These are phyloP conservation scores for Cordyceps cateniannulata DNA, from an alignment of 2,329 filamentous ascomycete genomes.

Conservation along the genomic window DNA sequence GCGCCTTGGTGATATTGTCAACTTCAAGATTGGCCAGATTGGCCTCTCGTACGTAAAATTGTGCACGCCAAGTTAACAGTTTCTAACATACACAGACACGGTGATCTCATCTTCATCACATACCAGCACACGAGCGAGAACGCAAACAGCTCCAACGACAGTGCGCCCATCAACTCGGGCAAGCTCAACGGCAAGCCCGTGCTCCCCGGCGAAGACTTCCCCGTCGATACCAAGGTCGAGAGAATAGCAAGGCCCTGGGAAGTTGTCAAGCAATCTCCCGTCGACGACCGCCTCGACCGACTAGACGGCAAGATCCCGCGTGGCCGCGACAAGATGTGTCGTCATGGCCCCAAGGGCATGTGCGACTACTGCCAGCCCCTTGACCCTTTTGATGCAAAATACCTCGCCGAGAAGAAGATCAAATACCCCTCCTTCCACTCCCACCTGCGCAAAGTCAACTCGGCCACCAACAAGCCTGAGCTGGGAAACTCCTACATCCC, in stretches of 20 bases:
- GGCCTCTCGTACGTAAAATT: slow-evolving; percentile 45
- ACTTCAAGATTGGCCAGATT: slow-evolving; percentile 50
- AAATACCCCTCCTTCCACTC: slow-evolving; percentile 97
- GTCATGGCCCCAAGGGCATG: slow-evolving; percentile 95
- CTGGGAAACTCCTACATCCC: slow-evolving; percentile 93
- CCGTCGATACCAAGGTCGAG: slow-evolving; percentile 64
- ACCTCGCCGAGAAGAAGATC: slow-evolving; percentile 93
- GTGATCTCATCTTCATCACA: slow-evolving; percentile 81
- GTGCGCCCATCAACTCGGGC: slow-evolving; percentile 45
- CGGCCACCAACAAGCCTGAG: slow-evolving; percentile 93
- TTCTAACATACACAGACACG: slow-evolving; percentile 54
- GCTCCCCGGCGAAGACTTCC: slow-evolving; percentile 59
- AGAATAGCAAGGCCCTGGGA: slow-evolving; percentile 61
- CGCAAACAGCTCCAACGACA: slow-evolving; percentile 26
- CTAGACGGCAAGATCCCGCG: slow-evolving; percentile 83
- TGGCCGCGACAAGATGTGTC: slow-evolving; percentile 81
- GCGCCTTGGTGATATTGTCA: slow-evolving; percentile 49
- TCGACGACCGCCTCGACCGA: slow-evolving; percentile 83
- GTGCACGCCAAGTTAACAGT: slow-evolving; percentile 16
- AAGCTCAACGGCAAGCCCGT: slow-evolving; percentile 75
- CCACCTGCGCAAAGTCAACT: slow-evolving; percentile 89
- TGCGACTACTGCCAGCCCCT: slow-evolving; percentile 98
- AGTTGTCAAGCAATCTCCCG: slow-evolving; percentile 73
- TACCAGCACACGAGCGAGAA: slow-evolving; percentile 57
- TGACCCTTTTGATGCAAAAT: slow-evolving; percentile 85